Evolutionary conservation across 2,329 filamentous ascomycete species (phyloP).

Genomic region (Pseudogymnoascus sp.): DNA sequence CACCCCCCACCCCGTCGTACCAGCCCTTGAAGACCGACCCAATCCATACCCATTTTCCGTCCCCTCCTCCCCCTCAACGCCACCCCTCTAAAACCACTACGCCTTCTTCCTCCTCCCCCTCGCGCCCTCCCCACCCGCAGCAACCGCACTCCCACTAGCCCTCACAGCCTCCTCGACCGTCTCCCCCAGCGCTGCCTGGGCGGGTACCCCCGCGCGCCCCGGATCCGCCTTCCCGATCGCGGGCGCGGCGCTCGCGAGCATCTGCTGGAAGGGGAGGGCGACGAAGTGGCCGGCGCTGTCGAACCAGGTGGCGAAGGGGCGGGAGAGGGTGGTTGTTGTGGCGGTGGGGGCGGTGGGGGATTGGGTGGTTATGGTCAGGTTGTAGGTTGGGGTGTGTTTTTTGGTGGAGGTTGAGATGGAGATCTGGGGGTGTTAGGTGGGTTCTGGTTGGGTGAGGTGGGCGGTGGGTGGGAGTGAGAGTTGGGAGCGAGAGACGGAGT

Average conservation of each 20-base stretch:
- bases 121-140: conserved; percentile 16
- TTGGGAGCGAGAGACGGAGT: background rate
- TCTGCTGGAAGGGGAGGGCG: conserved; percentile 66
- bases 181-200: conserved; percentile 26
- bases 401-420: conserved; percentile 62
- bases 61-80: too few species aligned
- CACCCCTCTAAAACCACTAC: too few species aligned
- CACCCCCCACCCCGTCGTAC: background rate
- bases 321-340: conserved; percentile 46
- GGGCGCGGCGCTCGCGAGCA: conserved; percentile 60
- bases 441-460: too few species aligned
- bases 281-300: conserved; percentile 65
- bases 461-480: background rate
- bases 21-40: too few species aligned
- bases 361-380: conserved; percentile 53
- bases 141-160: conserved; percentile 13
- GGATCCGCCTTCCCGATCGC: conserved; percentile 58
- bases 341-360: conserved; percentile 26
- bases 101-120: conserved; percentile 27
- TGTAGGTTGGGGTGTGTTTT: conserved; percentile 76
- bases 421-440: conserved; percentile 44
- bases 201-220: conserved; percentile 36
- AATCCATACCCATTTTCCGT: background rate
- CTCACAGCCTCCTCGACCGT: conserved; percentile 17
- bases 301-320: conserved; percentile 68